A percentile compares a stretch with the other conserved stretches of the same genome.
Evolutionary conservation across 352 stramenopile genomes (phyloP).

Genomic region (Globisporangium solare): DNA sequence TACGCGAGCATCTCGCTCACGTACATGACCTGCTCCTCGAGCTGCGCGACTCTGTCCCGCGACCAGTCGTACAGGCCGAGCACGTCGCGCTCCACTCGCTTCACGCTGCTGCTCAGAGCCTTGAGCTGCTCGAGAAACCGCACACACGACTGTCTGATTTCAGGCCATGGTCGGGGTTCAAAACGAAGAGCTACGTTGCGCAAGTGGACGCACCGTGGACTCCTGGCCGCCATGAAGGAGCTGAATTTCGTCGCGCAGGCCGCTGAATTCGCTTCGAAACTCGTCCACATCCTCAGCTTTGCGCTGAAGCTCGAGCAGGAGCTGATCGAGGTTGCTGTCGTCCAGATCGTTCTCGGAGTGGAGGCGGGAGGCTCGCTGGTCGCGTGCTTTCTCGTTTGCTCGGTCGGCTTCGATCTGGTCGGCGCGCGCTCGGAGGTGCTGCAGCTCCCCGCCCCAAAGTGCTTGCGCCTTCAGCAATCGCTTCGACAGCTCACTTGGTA

Average conservation of each 20-base stretch:
- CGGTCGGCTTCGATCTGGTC: constrained; percentile 24
- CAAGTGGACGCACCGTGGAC: constrained; percentile 7
- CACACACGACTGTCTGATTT: no score
- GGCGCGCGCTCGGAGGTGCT: constrained; percentile 25
- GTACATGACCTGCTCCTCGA: constrained; percentile 25
- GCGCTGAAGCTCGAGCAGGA: constrained; percentile 7
- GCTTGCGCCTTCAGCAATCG: constrained; percentile 38
- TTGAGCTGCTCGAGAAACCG: constrained; percentile 16
- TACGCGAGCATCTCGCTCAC: constrained; percentile 21
- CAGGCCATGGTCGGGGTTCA: background rate
- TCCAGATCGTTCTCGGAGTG: background rate
- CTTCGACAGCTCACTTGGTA: constrained; percentile 49
- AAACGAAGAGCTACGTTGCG: background rate
- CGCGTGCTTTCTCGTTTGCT: background rate
- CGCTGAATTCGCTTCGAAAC: constrained; percentile 17
- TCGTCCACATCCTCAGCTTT: constrained; percentile 18
- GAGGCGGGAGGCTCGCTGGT: background rate
- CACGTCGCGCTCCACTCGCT: constrained; percentile 32
- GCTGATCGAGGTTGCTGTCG: background rate
- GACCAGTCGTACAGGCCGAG: constrained; percentile 63
- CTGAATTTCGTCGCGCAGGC: constrained; percentile 19
- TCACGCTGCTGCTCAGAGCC: constrained; percentile 24
- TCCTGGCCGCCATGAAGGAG: constrained; percentile 8
- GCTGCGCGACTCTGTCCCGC: constrained; percentile 21
- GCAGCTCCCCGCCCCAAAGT: constrained; percentile 36